These are phyloP conservation scores for Solanum ahanhuiri DNA, from an alignment of 257 asterid species.

Conservation along the genomic window DNA sequence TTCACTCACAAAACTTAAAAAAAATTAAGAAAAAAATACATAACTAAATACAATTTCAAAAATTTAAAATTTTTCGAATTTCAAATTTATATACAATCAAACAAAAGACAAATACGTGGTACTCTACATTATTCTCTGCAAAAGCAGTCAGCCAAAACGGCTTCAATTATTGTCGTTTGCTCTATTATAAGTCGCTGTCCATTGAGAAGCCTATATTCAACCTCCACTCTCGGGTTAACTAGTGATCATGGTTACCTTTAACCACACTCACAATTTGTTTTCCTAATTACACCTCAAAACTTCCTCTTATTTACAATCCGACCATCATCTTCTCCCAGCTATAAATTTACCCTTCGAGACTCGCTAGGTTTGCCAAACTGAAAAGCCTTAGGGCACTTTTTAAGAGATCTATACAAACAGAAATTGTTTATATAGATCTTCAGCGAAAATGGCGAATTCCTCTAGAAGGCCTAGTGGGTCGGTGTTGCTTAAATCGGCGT, in stretches of 20 bases:
- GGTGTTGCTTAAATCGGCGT: slow-evolving; percentile 23
- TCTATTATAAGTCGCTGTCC: neutral
- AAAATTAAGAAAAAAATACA: no score
- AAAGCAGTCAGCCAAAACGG: neutral
- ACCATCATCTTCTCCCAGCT: slow-evolving; percentile 24
- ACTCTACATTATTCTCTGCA: neutral
- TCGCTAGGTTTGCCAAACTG: slow-evolving; percentile 76
- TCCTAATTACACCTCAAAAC: neutral
- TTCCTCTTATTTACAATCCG: slow-evolving; percentile 4
- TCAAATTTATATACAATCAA: neutral
- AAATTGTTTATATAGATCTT: neutral
- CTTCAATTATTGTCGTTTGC: neutral
- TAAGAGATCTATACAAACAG: neutral
- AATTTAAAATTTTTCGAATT: neutral
- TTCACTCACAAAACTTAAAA: neutral
- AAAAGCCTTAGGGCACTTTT: slow-evolving; percentile 53
- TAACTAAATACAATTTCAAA: neutral
- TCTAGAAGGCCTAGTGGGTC: slow-evolving; percentile 50
- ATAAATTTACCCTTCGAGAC: slow-evolving; percentile 48
- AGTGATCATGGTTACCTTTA: neutral
- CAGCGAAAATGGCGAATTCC: slow-evolving; percentile 32
- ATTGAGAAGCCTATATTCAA: slow-evolving; percentile 15
- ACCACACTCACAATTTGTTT: neutral
- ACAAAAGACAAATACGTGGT: neutral
- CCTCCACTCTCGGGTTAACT: neutral